phyloP scores from a whole-genome alignment of 2,329 filamentous ascomycete species.

The Zymoseptoria passerinii region DNA sequence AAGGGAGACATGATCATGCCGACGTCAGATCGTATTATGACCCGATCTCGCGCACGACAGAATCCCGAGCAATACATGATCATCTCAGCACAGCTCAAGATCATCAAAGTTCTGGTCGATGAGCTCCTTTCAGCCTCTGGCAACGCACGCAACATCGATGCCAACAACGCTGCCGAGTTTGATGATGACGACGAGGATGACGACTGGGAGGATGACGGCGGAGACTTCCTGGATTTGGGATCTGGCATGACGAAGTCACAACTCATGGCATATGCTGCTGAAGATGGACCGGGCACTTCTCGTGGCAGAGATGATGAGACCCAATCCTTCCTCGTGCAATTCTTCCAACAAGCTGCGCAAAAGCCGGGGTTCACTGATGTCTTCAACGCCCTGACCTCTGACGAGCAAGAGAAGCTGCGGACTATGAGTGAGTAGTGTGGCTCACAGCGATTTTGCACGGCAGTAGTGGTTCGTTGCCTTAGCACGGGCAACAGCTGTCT shows the following conservation, averaged over 20 bases:
- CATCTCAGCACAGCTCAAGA: slow-evolving; percentile 83
- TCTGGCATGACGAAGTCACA: slow-evolving; percentile 51
- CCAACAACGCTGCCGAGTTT: slow-evolving; percentile 52
- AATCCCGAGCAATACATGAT: slow-evolving; percentile 87
- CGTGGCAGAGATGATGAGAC: slow-evolving; percentile 83
- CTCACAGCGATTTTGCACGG: background rate
- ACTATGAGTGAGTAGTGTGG: slow-evolving; percentile 18
- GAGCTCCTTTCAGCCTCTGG: slow-evolving; percentile 79
- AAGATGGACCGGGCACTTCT: slow-evolving; percentile 39
- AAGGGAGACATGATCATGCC: slow-evolving; percentile 85
- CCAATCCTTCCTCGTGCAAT: slow-evolving; percentile 71
- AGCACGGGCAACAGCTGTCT: no score
- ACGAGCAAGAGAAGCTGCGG: slow-evolving; percentile 48
- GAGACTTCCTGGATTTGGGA: slow-evolving; percentile 65
- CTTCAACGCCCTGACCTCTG: slow-evolving; percentile 45
- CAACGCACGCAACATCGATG: slow-evolving; percentile 36
- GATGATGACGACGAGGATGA: slow-evolving; percentile 64
- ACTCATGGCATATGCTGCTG: slow-evolving; percentile 66
- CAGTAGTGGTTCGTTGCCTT: background rate
- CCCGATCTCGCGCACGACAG: slow-evolving; percentile 76
- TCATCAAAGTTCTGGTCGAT: slow-evolving; percentile 89
- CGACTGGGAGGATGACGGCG: slow-evolving; percentile 76
- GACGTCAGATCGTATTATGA: slow-evolving; percentile 79
- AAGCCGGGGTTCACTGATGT: slow-evolving; percentile 48
- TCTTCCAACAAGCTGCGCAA: slow-evolving; percentile 57